Base-by-base conservation (phyloP, 306 rosid species). In the Coriaria nepalensis region DNA sequence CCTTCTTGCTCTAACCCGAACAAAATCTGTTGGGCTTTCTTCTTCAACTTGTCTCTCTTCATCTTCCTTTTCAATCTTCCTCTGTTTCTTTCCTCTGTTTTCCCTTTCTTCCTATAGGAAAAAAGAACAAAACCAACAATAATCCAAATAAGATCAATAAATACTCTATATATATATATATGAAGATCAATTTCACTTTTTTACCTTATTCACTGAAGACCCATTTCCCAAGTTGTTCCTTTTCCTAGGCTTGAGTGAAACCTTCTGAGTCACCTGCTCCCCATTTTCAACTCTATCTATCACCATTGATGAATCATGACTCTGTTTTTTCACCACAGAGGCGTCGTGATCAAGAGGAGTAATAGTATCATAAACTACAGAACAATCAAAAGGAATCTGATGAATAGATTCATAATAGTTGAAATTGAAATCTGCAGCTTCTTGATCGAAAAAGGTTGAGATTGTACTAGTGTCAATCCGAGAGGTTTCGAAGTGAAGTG, bases 1-100 rank as follows among this genome's bases (percentile, higher is more conserved):
- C 70, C 94, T 87, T 67, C 93, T 87, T 62, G 94, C 96, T 71
- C 96, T 80, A 11, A 87, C 96, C 41, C 78, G 96, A 58, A 83
- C 75, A 60, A 75, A 83, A 2, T 79, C 82, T 10, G 70, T 66
- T 67, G 86, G 73, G 50, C 74, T 67, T 40, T 71, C 87, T 32
- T 76, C 80, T 12, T 43, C 8, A 59, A 49, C 50, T 12, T 77
- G 29, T 20, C 29, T 67, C 56, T 71, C 68, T 55, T 73, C 40
- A 7, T 57, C 68, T 47, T 71, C 64, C 57, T 64, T 73, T 75
- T 35, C 66, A 64, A 5, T 50, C 59, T 33, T 13, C 50, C 10
- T 32, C 64, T 57, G 49, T 71, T 66, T 32, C 55, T 64, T 43
- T 57, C 73, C 35, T 65, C 60, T 33, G 49, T 55, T 62, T 61